These are phyloP conservation scores for Lycium ferocissimum DNA, from an alignment of 257 asterid genomes.

Conservation along the genomic window DNA sequence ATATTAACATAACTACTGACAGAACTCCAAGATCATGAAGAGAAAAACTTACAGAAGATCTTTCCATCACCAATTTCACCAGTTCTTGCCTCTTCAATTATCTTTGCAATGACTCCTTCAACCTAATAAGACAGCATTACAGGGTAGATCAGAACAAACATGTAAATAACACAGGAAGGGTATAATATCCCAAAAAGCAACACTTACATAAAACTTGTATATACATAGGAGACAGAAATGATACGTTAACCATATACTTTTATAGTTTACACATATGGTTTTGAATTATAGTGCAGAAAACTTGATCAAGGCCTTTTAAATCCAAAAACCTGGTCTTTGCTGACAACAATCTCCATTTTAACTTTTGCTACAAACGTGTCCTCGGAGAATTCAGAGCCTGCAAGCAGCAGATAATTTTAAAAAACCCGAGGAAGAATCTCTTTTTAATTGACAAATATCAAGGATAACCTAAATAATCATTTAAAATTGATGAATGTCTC, in stretches of 20 bases:
- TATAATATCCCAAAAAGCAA: background rate
- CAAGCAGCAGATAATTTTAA: constrained; percentile 16
- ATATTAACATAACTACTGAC: background rate
- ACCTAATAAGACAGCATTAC: constrained; percentile 55
- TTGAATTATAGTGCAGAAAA: background rate
- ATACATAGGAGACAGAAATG: constrained; percentile 7
- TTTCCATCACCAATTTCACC: constrained; percentile 99
- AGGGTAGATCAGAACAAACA: constrained; percentile 20
- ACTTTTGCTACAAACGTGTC: constrained; percentile 83
- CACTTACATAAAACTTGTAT: background rate
- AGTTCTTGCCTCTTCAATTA: constrained; percentile 85
- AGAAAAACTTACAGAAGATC: constrained; percentile 71
- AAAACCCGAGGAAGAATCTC: constrained; percentile 11
- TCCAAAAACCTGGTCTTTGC: constrained; percentile 81
- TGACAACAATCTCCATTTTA: constrained; percentile 94
- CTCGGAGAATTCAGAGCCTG: constrained; percentile 95
- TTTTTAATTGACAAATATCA: background rate
- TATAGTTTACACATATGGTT: background rate
- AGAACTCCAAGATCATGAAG: constrained; percentile 15
- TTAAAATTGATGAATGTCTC: constrained; percentile 25
- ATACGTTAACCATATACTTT: background rate
- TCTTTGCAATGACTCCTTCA: constrained; percentile 83
- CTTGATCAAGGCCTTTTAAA: background rate
- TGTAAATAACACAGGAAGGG: background rate
- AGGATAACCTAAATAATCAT: constrained; percentile 20